Percentiles rank a stretch among this genome's conserved stretches.
These are phyloP conservation scores for Yarrowia sp. DNA, from an alignment of 805 yeast species.

Conservation along the genomic window DNA sequence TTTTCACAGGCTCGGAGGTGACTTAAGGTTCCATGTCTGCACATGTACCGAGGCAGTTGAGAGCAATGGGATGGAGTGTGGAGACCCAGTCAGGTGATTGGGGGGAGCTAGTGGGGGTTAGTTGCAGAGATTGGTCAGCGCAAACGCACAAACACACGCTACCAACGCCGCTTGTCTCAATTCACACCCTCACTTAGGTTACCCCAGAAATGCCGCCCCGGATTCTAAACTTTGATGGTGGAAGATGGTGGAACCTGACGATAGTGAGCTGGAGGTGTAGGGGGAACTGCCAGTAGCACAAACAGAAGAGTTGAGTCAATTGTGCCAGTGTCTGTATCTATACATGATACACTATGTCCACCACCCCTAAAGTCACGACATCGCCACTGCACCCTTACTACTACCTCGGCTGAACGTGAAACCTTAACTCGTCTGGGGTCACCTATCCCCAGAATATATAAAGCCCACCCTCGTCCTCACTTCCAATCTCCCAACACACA, in stretches of 20 bases:
- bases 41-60: constrained; percentile 11
- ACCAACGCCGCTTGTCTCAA: background rate
- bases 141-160: too few relatives aligned
- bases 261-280: background rate
- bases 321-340: background rate
- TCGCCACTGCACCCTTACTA: background rate
- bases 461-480: background rate
- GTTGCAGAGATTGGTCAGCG: background rate
- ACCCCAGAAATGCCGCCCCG: constrained; percentile 28
- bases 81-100: background rate
- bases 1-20: constrained; percentile 23
- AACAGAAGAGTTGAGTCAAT: background rate
- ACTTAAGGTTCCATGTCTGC: background rate
- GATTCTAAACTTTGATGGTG: constrained; percentile 1
- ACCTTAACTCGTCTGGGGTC: constrained; percentile 15
- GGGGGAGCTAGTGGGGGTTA: background rate
- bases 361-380: too few relatives aligned
- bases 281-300: background rate
- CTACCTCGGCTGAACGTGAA: constrained; percentile 24
- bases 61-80: background rate
- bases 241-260: constrained; percentile 11
- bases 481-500: background rate
- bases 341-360: too few relatives aligned
- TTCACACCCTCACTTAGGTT: background rate
- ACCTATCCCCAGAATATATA: constrained; percentile 12